A percentile compares a stretch with the other conserved stretches of the same genome.
These are phyloP conservation scores for Monosporascus cannonballus DNA, from an alignment of 2,329 filamentous ascomycete species.

Conservation along the genomic window DNA sequence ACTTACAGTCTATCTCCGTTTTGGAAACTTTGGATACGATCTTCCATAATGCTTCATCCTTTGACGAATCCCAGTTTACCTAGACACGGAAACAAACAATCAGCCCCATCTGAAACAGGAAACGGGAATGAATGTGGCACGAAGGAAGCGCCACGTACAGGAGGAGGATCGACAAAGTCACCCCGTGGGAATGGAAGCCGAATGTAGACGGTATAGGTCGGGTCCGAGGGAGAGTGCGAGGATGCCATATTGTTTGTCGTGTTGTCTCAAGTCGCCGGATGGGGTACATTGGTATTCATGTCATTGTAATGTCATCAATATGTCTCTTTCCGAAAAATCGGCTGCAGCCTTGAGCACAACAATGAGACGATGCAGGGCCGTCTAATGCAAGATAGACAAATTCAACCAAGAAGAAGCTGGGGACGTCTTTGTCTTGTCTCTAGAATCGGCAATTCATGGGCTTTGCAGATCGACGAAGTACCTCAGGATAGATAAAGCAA, in stretches of 20 bases:
- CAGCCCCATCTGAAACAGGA: slow-evolving; percentile 14
- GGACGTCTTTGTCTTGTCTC: no score
- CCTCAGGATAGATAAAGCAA: no score
- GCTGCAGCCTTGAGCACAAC: slow-evolving; percentile 1
- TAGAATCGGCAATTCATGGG: no score
- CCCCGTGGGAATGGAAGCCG: slow-evolving; percentile 83
- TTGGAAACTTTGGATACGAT: slow-evolving; percentile 77
- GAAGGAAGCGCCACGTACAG: slow-evolving; percentile 45
- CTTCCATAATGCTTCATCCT: slow-evolving; percentile 87
- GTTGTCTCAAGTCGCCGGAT: slow-evolving; percentile 4
- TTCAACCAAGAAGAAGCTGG: no score
- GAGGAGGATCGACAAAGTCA: slow-evolving; percentile 84
- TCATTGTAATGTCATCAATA: no score
- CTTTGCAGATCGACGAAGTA: no score
- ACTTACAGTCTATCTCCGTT: slow-evolving; percentile 79
- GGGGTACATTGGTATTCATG: no score
- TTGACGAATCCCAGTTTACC: slow-evolving; percentile 82
- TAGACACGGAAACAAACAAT: slow-evolving; percentile 28
- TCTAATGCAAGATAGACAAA: no score
- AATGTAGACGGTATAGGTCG: slow-evolving; percentile 71
- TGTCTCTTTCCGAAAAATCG: not conserved
- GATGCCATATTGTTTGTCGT: slow-evolving; percentile 13
- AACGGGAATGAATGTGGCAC: slow-evolving; percentile 6
- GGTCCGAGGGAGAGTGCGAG: slow-evolving; percentile 35
- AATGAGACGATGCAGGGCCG: not conserved